Base-by-base conservation (phyloP, 345 rosid species). In the Durio zibethinus region DNA sequence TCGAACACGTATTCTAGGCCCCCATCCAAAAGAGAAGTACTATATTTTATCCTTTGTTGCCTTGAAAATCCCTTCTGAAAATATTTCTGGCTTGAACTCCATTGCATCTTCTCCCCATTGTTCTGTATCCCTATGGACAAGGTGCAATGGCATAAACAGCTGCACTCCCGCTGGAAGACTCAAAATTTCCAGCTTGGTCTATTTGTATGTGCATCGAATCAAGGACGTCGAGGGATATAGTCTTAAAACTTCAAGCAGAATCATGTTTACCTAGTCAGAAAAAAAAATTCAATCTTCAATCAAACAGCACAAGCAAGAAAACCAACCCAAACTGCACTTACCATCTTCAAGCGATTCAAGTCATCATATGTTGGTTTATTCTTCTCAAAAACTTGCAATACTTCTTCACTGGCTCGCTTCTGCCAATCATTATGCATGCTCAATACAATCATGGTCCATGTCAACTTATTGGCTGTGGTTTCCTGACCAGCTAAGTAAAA, bases 401-500 rank as follows among this genome's bases (percentile, higher is more conserved):
- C 89, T 82, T 88, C 92, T 48, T 87, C 80, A 54, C 89, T 83
- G 20, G 91, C 91, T 60, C 77, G 80, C 10, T 80, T 83, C 79
- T 89, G 95, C 95, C 91, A 89, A 8, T 80, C 82, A 0, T 81
- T 88, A 66, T 91, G 91, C 85, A 84, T 86, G 31, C 86, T 75
- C 23, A 91, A 72, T 23, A 89, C 70, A 35, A 89, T 60, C 74
- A 83, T 65, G 1, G 89, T 84, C 94, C 92, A 86, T 4, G 87
- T 84, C 33, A 87, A 74, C 83, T 59, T 80, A 79, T 78, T 84
- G 5, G 87, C 61, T 42, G 90, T 87, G 50, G 94, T 89, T 81
- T 89, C 92, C 77, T 90, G 90, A 40, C 94, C 92, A 5, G 90
- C 90, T 1, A 84, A 52, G 82, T 89, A 86, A 56, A 89, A 85